Conservation (phyloP, 331 rosid species). For the Acacia concinna region DNA sequence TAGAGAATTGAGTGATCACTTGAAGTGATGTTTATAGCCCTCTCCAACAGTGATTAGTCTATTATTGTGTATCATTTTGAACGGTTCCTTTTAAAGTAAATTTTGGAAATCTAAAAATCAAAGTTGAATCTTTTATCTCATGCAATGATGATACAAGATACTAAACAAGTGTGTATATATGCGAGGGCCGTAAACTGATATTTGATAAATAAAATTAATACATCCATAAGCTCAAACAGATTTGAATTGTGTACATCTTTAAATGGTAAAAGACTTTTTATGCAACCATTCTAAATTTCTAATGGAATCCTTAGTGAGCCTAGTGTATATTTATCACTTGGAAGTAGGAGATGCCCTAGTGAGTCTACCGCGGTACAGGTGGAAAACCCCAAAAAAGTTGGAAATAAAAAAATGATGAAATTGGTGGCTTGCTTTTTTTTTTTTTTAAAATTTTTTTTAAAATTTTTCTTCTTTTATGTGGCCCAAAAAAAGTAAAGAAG, state of each 20-base stretch:
- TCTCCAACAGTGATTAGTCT: not conserved
- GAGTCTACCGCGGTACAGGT: too few relatives aligned
- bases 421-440: not conserved
- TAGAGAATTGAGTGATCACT: not conserved
- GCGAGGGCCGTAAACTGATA: not conserved
- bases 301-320: too few relatives aligned
- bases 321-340: too few relatives aligned
- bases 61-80: not conserved
- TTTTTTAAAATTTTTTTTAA: too few relatives aligned
- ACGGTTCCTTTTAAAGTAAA: not conserved
- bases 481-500: not conserved
- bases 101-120: not conserved
- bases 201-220: not conserved
- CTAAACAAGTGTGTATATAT: not conserved
- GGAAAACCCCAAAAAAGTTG: not conserved
- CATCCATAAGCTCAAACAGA: not conserved
- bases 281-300: not conserved
- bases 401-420: not conserved
- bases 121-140: not conserved
- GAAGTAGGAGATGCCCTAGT: too few relatives aligned
- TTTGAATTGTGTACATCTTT: not conserved
- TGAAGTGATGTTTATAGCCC: not conserved
- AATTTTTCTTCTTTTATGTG: too few relatives aligned
- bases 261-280: not conserved
- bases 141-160: not conserved